Evolutionary conservation across 768 basidiomycete species (phyloP).

Genomic region (Cystobasidium onofrii): DNA sequence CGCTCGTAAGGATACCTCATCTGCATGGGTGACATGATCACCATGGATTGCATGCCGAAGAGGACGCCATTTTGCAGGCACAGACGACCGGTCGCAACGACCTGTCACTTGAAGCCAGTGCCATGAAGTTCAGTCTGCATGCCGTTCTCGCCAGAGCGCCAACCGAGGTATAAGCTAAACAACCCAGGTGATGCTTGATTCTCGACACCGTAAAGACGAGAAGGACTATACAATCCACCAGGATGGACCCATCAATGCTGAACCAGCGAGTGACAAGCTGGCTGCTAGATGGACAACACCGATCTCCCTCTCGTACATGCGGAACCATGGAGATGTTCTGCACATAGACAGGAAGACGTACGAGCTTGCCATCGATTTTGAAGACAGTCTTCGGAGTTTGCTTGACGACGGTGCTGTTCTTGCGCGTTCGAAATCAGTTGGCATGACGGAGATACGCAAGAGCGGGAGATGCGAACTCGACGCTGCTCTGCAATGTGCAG

Average conservation of each 20-base stretch:
- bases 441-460: neutral
- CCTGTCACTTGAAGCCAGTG: too few species aligned
- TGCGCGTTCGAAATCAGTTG: neutral
- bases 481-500: slow-evolving; percentile 10
- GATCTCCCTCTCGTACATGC: neutral
- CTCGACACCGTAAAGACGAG: neutral
- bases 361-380: neutral
- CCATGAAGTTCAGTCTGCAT: too few species aligned
- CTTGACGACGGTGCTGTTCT: neutral
- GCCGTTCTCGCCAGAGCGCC: too few species aligned
- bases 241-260: slow-evolving; percentile 13
- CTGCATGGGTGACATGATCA: too few species aligned
- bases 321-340: slow-evolving; percentile 22
- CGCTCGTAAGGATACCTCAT: too few species aligned
- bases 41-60: too few species aligned
- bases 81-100: too few species aligned
- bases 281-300: neutral
- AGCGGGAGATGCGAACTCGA: neutral
- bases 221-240: neutral
- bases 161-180: too few species aligned
- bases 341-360: slow-evolving; percentile 1
- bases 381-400: neutral
- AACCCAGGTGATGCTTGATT: too few species aligned
- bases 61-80: too few species aligned
- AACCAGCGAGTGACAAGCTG: neutral